A percentile compares a stretch with the other conserved stretches of the same genome.
phyloP scores from a whole-genome alignment of 2,329 filamentous ascomycete species.

The Aspergillus texensis region DNA sequence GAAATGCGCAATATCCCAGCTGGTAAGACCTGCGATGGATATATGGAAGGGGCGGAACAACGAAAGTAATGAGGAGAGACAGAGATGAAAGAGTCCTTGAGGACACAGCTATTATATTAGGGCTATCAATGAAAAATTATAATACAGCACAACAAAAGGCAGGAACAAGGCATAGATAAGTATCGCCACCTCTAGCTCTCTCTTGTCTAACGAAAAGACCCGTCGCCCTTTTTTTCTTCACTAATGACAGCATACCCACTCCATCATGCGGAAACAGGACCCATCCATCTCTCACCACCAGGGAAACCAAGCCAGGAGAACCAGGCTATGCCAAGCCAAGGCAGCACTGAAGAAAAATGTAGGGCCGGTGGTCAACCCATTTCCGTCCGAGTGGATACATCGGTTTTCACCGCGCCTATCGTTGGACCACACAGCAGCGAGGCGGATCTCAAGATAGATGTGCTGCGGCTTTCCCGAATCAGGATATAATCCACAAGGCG shows the following conservation, averaged over 20 bases:
- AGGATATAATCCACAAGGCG: background rate
- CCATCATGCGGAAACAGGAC: background rate
- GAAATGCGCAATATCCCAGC: background rate
- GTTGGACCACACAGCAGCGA: background rate
- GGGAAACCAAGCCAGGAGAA: background rate
- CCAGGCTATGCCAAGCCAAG: background rate
- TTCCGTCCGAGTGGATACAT: slow-evolving; percentile 1
- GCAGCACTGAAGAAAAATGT: background rate
- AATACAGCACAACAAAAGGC: background rate
- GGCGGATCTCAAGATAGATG: background rate
- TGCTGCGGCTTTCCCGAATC: background rate
- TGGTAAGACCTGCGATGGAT: background rate
- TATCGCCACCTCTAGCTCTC: background rate
- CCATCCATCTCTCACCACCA: background rate
- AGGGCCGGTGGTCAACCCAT: background rate
- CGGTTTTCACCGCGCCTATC: background rate
- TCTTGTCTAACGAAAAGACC: background rate
- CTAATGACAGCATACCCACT: background rate
- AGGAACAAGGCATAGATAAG: background rate
- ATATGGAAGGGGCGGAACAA: background rate
- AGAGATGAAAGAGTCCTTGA: background rate
- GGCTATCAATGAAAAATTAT: background rate
- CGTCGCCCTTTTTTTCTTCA: background rate
- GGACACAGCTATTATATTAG: background rate
- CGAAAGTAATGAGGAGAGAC: background rate